phyloP scores from a whole-genome alignment of 768 basidiomycete genomes.

The Lactifluus volemus region DNA sequence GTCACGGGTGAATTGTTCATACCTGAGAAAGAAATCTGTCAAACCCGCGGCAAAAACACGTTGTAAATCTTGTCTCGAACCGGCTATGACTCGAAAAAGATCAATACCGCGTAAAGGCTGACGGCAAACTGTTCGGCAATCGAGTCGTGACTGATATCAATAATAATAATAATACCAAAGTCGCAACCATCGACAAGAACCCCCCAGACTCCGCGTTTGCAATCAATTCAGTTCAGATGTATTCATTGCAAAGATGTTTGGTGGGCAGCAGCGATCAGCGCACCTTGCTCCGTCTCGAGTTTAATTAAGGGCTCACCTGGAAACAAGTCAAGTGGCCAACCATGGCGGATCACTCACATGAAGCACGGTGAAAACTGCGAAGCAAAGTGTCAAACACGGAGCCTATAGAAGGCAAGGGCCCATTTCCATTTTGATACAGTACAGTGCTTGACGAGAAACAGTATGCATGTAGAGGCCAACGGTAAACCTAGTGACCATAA shows the following conservation, averaged over 20 bases:
- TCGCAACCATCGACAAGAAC: background rate
- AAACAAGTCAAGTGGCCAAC: background rate
- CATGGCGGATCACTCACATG: background rate
- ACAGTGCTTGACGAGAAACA: background rate
- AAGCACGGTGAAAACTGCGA: background rate
- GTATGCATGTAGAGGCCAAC: background rate
- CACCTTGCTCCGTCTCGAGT: background rate
- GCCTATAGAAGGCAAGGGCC: constrained; percentile 1
- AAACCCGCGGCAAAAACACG: constrained; percentile 2
- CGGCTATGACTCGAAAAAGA: background rate
- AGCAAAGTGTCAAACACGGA: background rate
- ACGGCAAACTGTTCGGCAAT: background rate
- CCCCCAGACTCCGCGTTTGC: background rate
- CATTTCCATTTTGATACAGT: background rate
- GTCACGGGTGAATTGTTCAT: background rate
- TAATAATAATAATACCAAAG: background rate
- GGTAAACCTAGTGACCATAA: background rate
- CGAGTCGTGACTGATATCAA: background rate
- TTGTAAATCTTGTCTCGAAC: background rate
- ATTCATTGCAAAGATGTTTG: background rate
- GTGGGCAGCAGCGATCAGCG: constrained; percentile 1
- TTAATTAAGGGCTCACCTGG: constrained; percentile 9
- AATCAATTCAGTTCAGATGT: background rate
- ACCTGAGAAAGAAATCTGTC: background rate
- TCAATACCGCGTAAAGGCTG: background rate